Base-by-base conservation (phyloP, 208 protist genomes). In the Trypanosoma rangeli region DNA sequence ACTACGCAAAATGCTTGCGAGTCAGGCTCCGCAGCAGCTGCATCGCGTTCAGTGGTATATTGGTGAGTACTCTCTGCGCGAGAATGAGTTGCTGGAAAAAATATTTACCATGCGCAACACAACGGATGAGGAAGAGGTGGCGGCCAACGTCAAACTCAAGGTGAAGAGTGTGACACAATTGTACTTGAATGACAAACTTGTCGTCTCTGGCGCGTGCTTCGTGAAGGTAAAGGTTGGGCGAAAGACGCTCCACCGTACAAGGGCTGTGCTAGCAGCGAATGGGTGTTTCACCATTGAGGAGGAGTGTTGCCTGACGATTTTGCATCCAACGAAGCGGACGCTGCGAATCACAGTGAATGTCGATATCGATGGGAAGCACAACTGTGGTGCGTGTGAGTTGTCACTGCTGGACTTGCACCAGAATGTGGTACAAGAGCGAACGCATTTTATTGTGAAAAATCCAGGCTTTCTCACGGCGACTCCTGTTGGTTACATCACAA, bases 41-140 rank as follows among this genome's bases (percentile, higher is more conserved):
- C 87, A 95, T 74, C 76, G 81, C 20, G 76, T 95, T 53, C 86
- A 95, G 77, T 90, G 80, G 80, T 94, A 82, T 68, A 82, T 94
- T 15, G 90, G 84, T 28, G 83, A 87, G 66, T 86, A 85, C 57
- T 78, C 78, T 31, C 57, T 79, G 13, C 64, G 75, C 24, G 84
- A 89, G 66, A 86, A 68, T 50, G 60, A 79, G 31, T 22, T 85
- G 35, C 37, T 85, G 35, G 35, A 57, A 24, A 44, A 44, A 29
- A 20, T 68, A 28, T 9, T 70, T 24, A n/a, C 18, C 39, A 42
- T 55, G 57, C 26, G 73, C 24, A 57, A 60, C 20, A 16, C 29
- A 28, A 59, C 57, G 15, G 22, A 49, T 28, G 39, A 49, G 22
- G 54, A 50, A 3, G 44, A 49, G 13, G 61, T 64, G 24, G 46